Evolutionary conservation across 257 asterid species (phyloP).

Genomic region (Capsicum rhomboideum): DNA sequence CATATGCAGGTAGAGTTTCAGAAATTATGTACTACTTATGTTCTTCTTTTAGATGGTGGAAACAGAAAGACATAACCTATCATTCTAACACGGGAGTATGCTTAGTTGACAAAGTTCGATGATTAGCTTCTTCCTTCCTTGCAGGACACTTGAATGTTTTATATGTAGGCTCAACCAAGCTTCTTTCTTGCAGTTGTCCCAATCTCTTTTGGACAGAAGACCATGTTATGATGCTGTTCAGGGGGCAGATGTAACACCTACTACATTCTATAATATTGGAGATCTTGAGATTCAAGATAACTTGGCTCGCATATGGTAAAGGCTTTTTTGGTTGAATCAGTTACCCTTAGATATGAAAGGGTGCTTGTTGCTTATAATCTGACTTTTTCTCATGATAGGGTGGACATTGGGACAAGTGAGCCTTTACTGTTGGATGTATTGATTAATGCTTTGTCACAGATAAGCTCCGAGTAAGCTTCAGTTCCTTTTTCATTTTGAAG

Average conservation of each 20-base stretch:
- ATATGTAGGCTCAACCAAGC: background rate
- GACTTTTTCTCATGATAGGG: constrained; percentile 41
- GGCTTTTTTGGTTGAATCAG: background rate
- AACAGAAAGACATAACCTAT: background rate
- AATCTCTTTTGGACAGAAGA: constrained; percentile 63
- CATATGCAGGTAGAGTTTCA: constrained; percentile 74
- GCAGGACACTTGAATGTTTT: background rate
- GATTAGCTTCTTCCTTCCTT: background rate
- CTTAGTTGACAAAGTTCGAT: background rate
- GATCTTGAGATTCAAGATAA: constrained; percentile 91
- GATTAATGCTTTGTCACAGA: constrained; percentile 79
- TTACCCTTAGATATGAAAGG: background rate
- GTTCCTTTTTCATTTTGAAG: background rate
- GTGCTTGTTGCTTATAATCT: background rate
- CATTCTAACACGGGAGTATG: background rate
- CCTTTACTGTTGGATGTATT: constrained; percentile 75
- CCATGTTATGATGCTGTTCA: constrained; percentile 77
- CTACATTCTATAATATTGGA: constrained; percentile 91
- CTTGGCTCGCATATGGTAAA: constrained; percentile 82
- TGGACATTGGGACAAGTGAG: constrained; percentile 81
- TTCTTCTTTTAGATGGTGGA: background rate
- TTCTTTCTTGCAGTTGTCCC: constrained; percentile 52
- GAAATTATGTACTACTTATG: background rate
- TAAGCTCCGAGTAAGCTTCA: constrained; percentile 74
- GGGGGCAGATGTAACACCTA: constrained; percentile 78